Base-by-base conservation (phyloP, 2,329 filamentous ascomycete genomes). In the Alternaria sp. region DNA sequence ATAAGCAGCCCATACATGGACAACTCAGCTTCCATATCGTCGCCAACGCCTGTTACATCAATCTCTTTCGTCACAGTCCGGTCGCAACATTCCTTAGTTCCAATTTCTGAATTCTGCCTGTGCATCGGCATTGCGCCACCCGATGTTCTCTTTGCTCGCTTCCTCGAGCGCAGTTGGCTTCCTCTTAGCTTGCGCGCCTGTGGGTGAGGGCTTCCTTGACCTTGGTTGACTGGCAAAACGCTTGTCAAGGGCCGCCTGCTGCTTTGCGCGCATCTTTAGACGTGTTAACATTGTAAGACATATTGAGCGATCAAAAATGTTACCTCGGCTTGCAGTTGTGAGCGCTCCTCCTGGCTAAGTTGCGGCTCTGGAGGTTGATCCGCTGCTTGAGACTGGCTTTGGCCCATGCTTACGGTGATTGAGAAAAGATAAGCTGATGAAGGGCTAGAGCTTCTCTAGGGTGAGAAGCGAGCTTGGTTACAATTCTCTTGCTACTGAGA, bases 121-220 rank as follows among this genome's bases (percentile, higher is more conserved):
- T 39, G 68, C 66, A 61, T 76, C 75, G 28, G 66, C 68, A 39
- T 69, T 71, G 44, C 74, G 67, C 66, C 68, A 77, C 11, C 73
- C 71, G 39, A 68, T 49, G 42, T 76, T 76, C 61, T 76, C 72
- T 47, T 55, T 70, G 47, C 72, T 75, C 63, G 71, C 55, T 57
- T 74, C 55, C 57, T 75, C 70, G 2, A 77, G 62, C 24, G 72
- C 70, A 39, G 51, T 73, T 22, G 60, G 47, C 60, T 71, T 75
- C 58, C 67, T 75, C 2, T 53, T 65, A 12, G 57, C 1, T 14
- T 57, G 61, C n/a, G 61, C 30, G 20, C 38, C 47, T 26, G 59
- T 57, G 41, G 26, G 66, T 4, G 54, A 12, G 14, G 59, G 51
- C 48, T 67, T 72, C 42, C 62, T 71, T 36, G 65, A 9, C 36